phyloP scores from a whole-genome alignment of 2,329 filamentous ascomycete genomes.

The Neofusicoccum laricinum region DNA sequence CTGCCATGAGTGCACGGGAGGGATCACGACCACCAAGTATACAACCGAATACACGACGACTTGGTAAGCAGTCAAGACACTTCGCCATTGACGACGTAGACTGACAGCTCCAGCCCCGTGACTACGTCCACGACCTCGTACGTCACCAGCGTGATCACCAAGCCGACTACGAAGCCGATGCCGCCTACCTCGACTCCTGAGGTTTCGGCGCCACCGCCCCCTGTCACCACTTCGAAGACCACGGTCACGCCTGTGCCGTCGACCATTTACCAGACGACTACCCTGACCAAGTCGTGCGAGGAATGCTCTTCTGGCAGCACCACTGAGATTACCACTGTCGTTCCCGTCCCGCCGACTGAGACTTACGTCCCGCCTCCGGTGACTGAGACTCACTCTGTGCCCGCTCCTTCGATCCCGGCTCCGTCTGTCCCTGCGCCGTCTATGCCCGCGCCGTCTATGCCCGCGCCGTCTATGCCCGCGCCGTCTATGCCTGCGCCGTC shows the following conservation, averaged over 20 bases:
- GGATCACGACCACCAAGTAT: conserved; percentile 3
- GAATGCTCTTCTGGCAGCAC: background rate
- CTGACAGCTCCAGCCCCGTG: conserved; percentile 11
- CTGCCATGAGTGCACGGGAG: conserved; percentile 5
- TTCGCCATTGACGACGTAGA: background rate
- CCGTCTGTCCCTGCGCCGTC: background rate
- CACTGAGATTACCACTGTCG: background rate
- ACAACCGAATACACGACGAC: background rate
- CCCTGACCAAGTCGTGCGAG: background rate
- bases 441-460: background rate
- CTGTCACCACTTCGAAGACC: background rate
- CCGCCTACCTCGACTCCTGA: background rate
- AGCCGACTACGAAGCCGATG: background rate
- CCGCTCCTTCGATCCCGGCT: background rate
- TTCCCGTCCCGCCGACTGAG: background rate
- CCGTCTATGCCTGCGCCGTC: background rate
- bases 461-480: background rate
- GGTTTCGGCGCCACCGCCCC: background rate
- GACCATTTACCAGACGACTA: conserved; percentile 9
- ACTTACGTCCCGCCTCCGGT: too few relatives aligned
- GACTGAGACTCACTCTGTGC: too few relatives aligned
- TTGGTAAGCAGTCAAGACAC: background rate
- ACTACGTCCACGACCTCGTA: conserved; percentile 6
- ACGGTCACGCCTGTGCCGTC: background rate
- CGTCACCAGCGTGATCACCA: conserved; percentile 1